Conservation (phyloP, 2,329 filamentous ascomycete species). For the Apiospora aurea region DNA sequence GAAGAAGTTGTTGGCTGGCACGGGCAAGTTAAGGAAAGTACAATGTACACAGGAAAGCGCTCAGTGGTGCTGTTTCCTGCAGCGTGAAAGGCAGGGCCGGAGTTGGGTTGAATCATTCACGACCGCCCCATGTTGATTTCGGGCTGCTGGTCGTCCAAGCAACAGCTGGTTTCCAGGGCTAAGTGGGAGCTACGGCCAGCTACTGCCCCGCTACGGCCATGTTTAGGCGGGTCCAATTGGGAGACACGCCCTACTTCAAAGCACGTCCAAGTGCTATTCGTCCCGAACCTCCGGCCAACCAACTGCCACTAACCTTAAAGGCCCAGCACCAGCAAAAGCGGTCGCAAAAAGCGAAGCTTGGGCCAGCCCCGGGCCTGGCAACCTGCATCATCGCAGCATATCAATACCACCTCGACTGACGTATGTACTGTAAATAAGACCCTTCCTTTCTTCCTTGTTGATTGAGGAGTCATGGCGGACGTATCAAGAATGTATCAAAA, state of each 20-base stretch:
- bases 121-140: conserved; percentile 3
- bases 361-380: conserved; percentile 13
- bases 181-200: neutral
- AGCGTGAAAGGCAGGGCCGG: conserved; percentile 10
- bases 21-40: conserved; percentile 15
- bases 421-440: neutral
- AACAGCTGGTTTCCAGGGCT: neutral
- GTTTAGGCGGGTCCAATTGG: conserved; percentile 14
- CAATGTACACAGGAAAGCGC: conserved; percentile 12
- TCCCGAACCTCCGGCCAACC: conserved; percentile 19
- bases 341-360: neutral
- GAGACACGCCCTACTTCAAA: neutral
- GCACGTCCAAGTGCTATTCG: neutral
- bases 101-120: conserved; percentile 14
- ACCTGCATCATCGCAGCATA: conserved; percentile 6
- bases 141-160: conserved; percentile 1
- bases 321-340: neutral
- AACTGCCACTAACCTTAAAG: conserved; percentile 14
- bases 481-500: conserved; percentile 18
- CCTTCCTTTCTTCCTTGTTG: neutral
- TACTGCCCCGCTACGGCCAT: neutral
- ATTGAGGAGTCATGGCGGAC: neutral
- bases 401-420: neutral
- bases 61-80: neutral
- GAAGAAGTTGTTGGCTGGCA: neutral